Evolutionary conservation across 208 protist species (phyloP).

Genomic region (Acanthamoeba quina): DNA sequence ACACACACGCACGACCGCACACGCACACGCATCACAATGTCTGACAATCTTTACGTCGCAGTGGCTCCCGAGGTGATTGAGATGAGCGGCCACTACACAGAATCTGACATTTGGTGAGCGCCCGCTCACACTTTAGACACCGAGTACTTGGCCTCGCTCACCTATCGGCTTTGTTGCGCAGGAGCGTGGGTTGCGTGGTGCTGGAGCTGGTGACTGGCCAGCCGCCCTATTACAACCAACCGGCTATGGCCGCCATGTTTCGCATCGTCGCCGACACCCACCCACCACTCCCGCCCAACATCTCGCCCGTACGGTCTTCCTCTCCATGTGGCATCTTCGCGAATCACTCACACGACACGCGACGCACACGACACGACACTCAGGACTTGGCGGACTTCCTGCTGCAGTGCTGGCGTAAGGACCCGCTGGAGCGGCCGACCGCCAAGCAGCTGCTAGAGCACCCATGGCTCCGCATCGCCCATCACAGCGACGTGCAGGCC

Average conservation of each 20-base stretch:
- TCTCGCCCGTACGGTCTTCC: conserved; percentile 78
- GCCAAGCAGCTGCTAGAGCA: conserved; percentile 89
- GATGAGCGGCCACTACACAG: conserved; percentile 87
- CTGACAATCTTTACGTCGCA: background rate
- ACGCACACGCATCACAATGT: too few species aligned
- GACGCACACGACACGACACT: background rate
- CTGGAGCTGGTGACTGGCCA: conserved; percentile 93
- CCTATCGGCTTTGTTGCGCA: background rate
- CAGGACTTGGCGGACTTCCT: conserved; percentile 88
- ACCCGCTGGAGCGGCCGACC: conserved; percentile 85
- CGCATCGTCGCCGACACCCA: conserved; percentile 91
- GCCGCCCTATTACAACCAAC: conserved; percentile 95
- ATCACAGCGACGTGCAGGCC: background rate
- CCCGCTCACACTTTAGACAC: too few species aligned
- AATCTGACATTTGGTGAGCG: conserved; percentile 93
- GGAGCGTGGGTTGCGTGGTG: conserved; percentile 90
- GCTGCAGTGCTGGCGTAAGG: conserved; percentile 89
- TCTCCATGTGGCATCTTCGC: too few species aligned
- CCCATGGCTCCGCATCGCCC: conserved; percentile 75
- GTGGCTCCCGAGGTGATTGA: conserved; percentile 94
- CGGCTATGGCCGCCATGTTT: conserved; percentile 92
- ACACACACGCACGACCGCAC: too few species aligned
- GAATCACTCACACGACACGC: background rate
- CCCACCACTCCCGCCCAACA: conserved; percentile 89
- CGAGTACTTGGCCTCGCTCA: too few species aligned